These are phyloP conservation scores for Scedosporium minutisporum DNA, from an alignment of 2,329 filamentous ascomycete genomes.

Conservation along the genomic window DNA sequence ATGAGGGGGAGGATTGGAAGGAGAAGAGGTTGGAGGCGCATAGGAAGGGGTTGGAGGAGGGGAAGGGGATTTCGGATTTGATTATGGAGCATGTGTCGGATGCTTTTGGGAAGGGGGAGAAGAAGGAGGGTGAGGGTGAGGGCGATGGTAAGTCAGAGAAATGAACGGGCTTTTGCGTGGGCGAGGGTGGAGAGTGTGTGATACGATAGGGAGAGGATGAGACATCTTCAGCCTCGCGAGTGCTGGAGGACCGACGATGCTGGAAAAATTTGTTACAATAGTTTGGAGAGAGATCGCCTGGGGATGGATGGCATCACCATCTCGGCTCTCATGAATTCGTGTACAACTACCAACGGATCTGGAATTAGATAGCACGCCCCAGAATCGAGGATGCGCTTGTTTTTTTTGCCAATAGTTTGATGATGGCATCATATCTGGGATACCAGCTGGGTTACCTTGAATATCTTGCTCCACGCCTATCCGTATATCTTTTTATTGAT, in stretches of 20 bases:
- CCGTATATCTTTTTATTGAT: too few relatives aligned
- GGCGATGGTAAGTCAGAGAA: constrained; percentile 15
- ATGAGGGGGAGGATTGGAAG: constrained; percentile 44
- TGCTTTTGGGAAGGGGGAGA: constrained; percentile 29
- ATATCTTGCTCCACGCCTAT: too few relatives aligned
- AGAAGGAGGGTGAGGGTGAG: constrained; percentile 17
- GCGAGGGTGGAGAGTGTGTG: constrained; percentile 11
- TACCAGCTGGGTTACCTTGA: too few relatives aligned
- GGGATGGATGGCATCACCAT: background rate
- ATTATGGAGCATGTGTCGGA: constrained; percentile 49
- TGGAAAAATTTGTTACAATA: background rate
- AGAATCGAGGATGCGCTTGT: background rate
- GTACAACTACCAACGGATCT: background rate
- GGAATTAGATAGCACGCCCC: background rate
- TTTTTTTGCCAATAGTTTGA: background rate
- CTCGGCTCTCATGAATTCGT: background rate
- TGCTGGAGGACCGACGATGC: background rate
- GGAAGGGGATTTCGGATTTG: constrained; percentile 45
- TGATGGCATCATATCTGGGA: too few relatives aligned
- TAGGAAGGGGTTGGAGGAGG: constrained; percentile 42
- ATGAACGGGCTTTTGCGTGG: too few relatives aligned
- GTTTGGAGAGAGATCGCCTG: background rate
- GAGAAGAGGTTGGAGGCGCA: constrained; percentile 42
- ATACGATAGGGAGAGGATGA: background rate
- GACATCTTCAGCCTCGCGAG: background rate